Conservation (phyloP, 2,329 filamentous ascomycete genomes). For the Plenodomus tracheiphilus region DNA sequence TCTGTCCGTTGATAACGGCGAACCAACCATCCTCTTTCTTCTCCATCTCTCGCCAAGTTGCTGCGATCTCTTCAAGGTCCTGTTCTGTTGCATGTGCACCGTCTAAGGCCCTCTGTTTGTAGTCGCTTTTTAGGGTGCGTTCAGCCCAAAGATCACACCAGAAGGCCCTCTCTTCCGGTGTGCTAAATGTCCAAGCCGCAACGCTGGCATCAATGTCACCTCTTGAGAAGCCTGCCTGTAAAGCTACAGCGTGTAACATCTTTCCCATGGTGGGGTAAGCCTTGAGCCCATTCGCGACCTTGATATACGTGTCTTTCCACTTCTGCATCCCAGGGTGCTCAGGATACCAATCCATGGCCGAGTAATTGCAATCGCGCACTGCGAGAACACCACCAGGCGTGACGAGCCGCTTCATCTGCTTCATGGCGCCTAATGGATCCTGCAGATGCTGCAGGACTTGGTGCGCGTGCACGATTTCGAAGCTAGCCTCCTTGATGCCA, state of each 20-base stretch:
- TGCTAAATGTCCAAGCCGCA: conserved; percentile 50
- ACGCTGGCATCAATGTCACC: conserved; percentile 45
- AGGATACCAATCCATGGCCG: conserved; percentile 46
- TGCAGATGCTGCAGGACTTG: conserved; percentile 62
- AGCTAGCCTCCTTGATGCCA: conserved; percentile 44
- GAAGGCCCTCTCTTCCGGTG: conserved; percentile 41
- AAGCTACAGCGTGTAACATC: conserved; percentile 40
- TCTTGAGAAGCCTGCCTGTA: conserved; percentile 46
- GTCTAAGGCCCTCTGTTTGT: conserved; percentile 42
- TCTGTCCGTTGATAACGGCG: conserved; percentile 48
- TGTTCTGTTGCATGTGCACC: conserved; percentile 42
- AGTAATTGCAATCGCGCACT: conserved; percentile 41
- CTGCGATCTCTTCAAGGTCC: conserved; percentile 46
- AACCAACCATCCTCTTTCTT: conserved; percentile 49
- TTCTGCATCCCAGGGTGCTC: conserved; percentile 38
- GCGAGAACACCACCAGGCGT: conserved; percentile 60
- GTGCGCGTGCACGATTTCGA: conserved; percentile 64
- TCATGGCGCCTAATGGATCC: conserved; percentile 54
- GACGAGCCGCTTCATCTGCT: conserved; percentile 59
- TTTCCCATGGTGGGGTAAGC: conserved; percentile 42
- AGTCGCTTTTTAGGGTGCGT: conserved; percentile 39
- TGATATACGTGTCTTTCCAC: conserved; percentile 42
- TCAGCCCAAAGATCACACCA: conserved; percentile 50
- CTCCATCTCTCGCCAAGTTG: conserved; percentile 47
- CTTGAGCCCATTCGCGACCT: conserved; percentile 34